A percentile compares a stretch with the other conserved stretches of the same genome.
These are phyloP conservation scores for Penicillium hesseltinei DNA, from an alignment of 2,329 filamentous ascomycete genomes.

Conservation along the genomic window DNA sequence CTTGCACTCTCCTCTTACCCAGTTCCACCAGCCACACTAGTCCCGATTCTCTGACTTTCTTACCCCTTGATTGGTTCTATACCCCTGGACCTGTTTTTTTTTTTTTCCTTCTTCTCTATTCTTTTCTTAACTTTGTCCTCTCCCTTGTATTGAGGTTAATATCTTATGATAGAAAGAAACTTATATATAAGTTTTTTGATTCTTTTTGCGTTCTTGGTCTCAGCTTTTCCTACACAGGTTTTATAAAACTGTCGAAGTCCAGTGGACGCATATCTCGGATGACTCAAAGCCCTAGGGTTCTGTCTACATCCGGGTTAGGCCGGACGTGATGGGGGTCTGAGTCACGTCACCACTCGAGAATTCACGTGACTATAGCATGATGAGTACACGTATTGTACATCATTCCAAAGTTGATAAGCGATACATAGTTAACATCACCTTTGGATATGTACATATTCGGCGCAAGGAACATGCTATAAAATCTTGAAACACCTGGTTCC, in stretches of 20 bases:
- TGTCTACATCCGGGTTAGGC: slow-evolving; percentile 19
- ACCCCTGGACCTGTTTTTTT: slow-evolving; percentile 12
- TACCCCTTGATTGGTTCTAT: slow-evolving; percentile 17
- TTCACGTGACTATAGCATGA: slow-evolving; percentile 14
- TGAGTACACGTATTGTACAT: not conserved
- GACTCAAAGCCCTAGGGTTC: slow-evolving; percentile 23
- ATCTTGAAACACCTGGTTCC: not conserved
- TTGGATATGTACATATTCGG: not conserved
- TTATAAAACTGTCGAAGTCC: not conserved
- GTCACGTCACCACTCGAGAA: slow-evolving; percentile 18
- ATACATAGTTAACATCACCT: not conserved
- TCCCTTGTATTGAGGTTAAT: not conserved
- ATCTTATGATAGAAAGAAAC: no score
- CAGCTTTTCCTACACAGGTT: not conserved
- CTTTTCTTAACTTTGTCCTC: not conserved
- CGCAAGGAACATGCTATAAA: not conserved
- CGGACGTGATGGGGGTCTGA: slow-evolving; percentile 10
- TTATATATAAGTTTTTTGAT: not conserved
- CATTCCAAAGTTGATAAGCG: not conserved
- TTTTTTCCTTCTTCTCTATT: slow-evolving; percentile 2
- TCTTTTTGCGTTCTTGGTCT: not conserved
- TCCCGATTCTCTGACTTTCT: slow-evolving; percentile 13
- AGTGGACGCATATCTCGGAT: not conserved
- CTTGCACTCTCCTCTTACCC: slow-evolving; percentile 13
- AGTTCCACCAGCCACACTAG: slow-evolving; percentile 24